phyloP scores from a whole-genome alignment of 1,284 basidiomycete genomes.

The Austroboletus novae-zelandiae region DNA sequence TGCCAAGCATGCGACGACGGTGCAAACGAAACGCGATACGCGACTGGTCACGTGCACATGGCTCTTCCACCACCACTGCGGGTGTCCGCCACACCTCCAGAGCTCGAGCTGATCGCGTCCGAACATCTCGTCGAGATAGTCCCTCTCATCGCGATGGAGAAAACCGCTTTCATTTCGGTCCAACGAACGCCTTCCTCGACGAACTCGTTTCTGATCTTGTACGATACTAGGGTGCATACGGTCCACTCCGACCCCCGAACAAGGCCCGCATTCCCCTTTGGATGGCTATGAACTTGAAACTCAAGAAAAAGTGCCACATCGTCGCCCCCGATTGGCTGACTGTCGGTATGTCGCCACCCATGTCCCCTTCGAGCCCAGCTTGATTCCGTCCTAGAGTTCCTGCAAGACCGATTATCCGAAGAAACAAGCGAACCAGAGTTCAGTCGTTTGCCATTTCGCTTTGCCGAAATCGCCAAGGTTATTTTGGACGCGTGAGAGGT shows the following conservation, averaged over 20 bases:
- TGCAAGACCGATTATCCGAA: constrained; percentile 67
- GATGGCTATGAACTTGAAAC: constrained; percentile 92
- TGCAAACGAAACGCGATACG: constrained; percentile 5
- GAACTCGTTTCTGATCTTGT: constrained; percentile 24
- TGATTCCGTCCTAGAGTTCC: constrained; percentile 49
- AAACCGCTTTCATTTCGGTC: constrained; percentile 82
- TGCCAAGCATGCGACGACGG: constrained; percentile 41
- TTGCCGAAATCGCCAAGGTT: constrained; percentile 86
- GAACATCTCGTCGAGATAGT: constrained; percentile 81
- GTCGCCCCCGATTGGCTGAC: constrained; percentile 87
- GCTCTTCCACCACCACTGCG: constrained; percentile 60
- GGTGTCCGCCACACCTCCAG: constrained; percentile 67
- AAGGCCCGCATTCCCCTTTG: constrained; percentile 86
- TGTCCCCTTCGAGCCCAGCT: constrained; percentile 1
- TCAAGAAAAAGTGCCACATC: constrained; percentile 92
- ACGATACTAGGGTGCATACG: constrained; percentile 75
- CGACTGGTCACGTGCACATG: constrained; percentile 42
- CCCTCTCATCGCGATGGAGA: constrained; percentile 84
- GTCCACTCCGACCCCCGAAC: constrained; percentile 87
- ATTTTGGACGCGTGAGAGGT: constrained; percentile 78
- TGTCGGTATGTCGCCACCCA: constrained; percentile 52
- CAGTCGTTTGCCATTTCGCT: constrained; percentile 80
- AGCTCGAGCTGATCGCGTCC: constrained; percentile 83
- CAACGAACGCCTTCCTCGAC: constrained; percentile 26
- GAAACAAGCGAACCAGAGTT: constrained; percentile 77